Evolutionary conservation across 495 filamentous ascomycete genomes (phyloP), one percentile per base, ranked within the genome.

Genomic region (Podospora comata): DNA sequence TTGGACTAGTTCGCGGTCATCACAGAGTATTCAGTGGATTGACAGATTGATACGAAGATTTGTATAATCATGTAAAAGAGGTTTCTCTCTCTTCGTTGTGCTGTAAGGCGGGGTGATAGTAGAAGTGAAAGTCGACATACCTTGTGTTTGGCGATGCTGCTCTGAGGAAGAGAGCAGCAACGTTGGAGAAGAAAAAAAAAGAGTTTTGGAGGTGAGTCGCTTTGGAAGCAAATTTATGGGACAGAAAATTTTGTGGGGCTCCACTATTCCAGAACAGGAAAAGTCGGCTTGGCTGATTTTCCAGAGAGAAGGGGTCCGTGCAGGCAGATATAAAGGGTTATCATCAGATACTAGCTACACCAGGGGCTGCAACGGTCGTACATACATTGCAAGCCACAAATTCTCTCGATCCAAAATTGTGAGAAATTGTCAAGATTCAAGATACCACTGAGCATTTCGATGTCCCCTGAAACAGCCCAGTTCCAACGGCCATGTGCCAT

Each of bases 21-120:
- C 78, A 80, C 72, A 59, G 66, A 68, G 61, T 48, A 67, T 66
- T 80, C 78, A 78, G 78, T 66, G 78, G 78, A 80, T 80, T 80
- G 78, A 80, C 78, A 80, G 78, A 80, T 79, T 76, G 71, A 72
- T 58, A 58, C 65, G 77, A 74, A 65, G 68, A 74, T 68, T 19
- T 59, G 66, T 72, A 68, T 80, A 79, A 80, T 80, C 78, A 80
- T 79, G n/a, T 70, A 55, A 55, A 61, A 62, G 28, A 23, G 44
- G 6, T 65, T 55, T 60, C 27, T 34, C 55, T 58, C 23, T 58
- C 23, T 20, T 19, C 27, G 19, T 23, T 23, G 30, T 32, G 30
- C 7, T 32, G 30, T 23, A 7, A 32, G 30, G 30, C 30, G 23
- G 23, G 20, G 30, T 53, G 62, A 56, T 30, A 54, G 30, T 48